phyloP scores from a whole-genome alignment of 495 filamentous ascomycete genomes.

The Chaetomium fimeti region DNA sequence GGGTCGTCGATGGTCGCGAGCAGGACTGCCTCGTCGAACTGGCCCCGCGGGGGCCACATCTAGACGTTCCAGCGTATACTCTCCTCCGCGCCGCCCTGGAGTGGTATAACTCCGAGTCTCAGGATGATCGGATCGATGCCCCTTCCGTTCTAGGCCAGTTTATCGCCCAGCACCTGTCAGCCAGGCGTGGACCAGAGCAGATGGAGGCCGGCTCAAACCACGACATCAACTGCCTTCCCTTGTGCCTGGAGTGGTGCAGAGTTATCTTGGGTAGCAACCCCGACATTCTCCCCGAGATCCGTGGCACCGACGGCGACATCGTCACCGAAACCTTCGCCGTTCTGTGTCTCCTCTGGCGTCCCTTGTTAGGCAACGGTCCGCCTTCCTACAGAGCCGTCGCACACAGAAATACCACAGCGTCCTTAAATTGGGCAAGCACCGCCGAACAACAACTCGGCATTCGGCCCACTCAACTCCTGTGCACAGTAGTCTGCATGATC shows the following conservation, averaged over 20 bases:
- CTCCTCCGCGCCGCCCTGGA: slow-evolving; percentile 19
- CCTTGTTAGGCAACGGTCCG: neutral
- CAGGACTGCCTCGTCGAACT: slow-evolving; percentile 11
- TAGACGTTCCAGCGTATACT: slow-evolving; percentile 23
- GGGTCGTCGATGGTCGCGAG: neutral
- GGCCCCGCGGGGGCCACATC: neutral
- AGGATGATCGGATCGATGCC: neutral
- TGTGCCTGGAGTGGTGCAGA: slow-evolving; percentile 23
- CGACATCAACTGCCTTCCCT: slow-evolving; percentile 1
- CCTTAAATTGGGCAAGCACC: slow-evolving; percentile 1
- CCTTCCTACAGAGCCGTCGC: neutral
- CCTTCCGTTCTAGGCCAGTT: slow-evolving; percentile 17
- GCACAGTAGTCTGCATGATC: slow-evolving; percentile 25
- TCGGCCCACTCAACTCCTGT: slow-evolving; percentile 25
- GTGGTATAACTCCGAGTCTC: slow-evolving; percentile 16
- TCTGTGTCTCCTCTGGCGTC: slow-evolving; percentile 24
- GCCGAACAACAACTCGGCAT: slow-evolving; percentile 23
- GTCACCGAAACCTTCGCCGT: slow-evolving; percentile 13
- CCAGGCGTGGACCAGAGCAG: neutral
- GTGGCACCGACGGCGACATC: neutral
- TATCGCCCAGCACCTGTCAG: slow-evolving; percentile 17
- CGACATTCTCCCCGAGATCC: neutral
- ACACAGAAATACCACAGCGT: neutral
- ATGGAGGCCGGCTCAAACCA: neutral
- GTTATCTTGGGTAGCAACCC: neutral